phyloP scores from a whole-genome alignment of 2,329 filamentous ascomycete genomes.

The Diaporthe velutina region DNA sequence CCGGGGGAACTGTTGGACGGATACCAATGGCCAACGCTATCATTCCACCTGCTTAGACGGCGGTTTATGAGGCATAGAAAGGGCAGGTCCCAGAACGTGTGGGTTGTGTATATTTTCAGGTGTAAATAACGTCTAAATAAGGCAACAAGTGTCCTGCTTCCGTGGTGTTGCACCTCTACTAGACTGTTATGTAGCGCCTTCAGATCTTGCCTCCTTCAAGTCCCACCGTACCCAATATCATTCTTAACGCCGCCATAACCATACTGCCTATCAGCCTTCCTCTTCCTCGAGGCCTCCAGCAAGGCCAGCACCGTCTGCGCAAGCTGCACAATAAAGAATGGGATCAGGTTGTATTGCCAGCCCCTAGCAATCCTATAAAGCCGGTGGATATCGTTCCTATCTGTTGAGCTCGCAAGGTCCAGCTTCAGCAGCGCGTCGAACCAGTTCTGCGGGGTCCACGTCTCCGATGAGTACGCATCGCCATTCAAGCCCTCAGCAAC shows the following conservation, averaged over 20 bases:
- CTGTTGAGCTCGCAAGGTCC: slow-evolving; percentile 42
- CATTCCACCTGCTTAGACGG: neutral
- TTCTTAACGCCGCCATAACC: neutral
- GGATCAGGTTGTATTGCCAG: slow-evolving; percentile 40
- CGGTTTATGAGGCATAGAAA: neutral
- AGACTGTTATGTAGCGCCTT: neutral
- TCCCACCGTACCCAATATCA: neutral
- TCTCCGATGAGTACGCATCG: slow-evolving; percentile 46
- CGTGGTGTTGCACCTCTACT: no score
- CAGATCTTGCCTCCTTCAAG: neutral
- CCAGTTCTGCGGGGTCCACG: slow-evolving; percentile 57
- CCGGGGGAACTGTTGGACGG: neutral
- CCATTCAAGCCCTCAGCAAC: slow-evolving; percentile 44
- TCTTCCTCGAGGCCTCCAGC: slow-evolving; percentile 28
- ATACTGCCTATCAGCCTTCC: slow-evolving; percentile 9
- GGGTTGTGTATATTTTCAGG: neutral
- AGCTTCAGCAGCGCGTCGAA: slow-evolving; percentile 51
- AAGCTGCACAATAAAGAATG: slow-evolving; percentile 37
- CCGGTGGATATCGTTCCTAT: slow-evolving; percentile 18
- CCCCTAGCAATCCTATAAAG: slow-evolving; percentile 30
- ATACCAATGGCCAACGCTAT: slow-evolving; percentile 19
- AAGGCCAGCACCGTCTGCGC: slow-evolving; percentile 33
- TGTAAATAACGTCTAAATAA: neutral
- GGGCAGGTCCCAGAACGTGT: slow-evolving; percentile 1
- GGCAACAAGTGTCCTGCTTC: no score